Percentiles rank a stretch among this genome's conserved stretches.
phyloP scores from a whole-genome alignment of 768 basidiomycete genomes.

The Lentinula edodes region DNA sequence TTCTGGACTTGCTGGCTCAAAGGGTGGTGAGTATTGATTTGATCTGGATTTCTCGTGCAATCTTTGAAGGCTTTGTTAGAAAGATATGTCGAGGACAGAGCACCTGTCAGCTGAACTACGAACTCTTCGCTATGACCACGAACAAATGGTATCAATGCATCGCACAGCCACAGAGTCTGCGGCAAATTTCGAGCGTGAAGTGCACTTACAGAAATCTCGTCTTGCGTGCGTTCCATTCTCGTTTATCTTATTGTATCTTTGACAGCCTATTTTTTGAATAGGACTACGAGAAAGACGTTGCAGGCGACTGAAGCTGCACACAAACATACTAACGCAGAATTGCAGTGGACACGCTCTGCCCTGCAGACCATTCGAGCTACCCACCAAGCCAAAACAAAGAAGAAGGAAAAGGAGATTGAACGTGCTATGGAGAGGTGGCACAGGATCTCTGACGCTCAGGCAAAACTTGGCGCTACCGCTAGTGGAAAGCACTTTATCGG shows the following conservation, averaged over 20 bases:
- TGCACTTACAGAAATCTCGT: slow-evolving; percentile 66
- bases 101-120: slow-evolving; percentile 68
- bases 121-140: slow-evolving; percentile 77
- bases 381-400: slow-evolving; percentile 69
- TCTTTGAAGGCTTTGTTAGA: slow-evolving; percentile 25
- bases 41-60: background rate
- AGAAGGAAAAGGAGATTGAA: slow-evolving; percentile 77
- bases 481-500: slow-evolving; percentile 41
- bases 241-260: background rate
- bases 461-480: slow-evolving; percentile 42
- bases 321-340: slow-evolving; percentile 64
- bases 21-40: slow-evolving; percentile 52
- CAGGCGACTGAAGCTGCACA: slow-evolving; percentile 59
- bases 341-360: slow-evolving; percentile 65
- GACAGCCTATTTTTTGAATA: slow-evolving; percentile 16
- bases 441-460: slow-evolving; percentile 64
- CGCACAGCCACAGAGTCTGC: slow-evolving; percentile 50
- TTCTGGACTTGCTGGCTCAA: slow-evolving; percentile 73
- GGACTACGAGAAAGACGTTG: slow-evolving; percentile 47
- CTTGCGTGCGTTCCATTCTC: slow-evolving; percentile 46
- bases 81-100: slow-evolving; percentile 78
- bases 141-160: slow-evolving; percentile 66
- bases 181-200: slow-evolving; percentile 75
- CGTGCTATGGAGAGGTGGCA: slow-evolving; percentile 70
- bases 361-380: slow-evolving; percentile 66